phyloP scores from a whole-genome alignment of 2,329 filamentous ascomycete species.

The Torrubiellomyces zombiae region DNA sequence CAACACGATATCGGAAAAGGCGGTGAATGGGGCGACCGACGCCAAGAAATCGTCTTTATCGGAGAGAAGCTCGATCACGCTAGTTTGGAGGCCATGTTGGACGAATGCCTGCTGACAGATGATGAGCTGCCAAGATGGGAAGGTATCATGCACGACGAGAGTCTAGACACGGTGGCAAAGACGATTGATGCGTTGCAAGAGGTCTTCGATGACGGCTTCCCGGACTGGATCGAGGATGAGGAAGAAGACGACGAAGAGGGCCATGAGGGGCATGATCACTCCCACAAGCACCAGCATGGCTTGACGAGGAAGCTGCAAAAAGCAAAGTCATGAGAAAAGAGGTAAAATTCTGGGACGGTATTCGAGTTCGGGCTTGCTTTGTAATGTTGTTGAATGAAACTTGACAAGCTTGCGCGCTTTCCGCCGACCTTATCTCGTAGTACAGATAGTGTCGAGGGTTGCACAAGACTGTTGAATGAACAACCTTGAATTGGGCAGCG shows the following conservation, averaged over 20 bases:
- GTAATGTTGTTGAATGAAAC: no score
- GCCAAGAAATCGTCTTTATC: slow-evolving; percentile 60
- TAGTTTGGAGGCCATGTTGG: slow-evolving; percentile 34
- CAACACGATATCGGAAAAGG: slow-evolving; percentile 32
- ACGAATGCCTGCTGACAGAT: slow-evolving; percentile 45
- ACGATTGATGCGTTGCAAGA: slow-evolving; percentile 29
- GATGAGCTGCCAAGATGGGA: slow-evolving; percentile 38
- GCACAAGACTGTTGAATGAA: no score
- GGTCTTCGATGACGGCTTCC: slow-evolving; percentile 42
- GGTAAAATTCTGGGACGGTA: no score
- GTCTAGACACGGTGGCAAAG: slow-evolving; percentile 15
- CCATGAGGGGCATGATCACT: slow-evolving; percentile 7
- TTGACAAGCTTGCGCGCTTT: no score
- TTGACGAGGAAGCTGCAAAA: neutral
- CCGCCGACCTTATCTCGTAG: no score
- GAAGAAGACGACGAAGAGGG: slow-evolving; percentile 18
- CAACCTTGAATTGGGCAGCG: no score
- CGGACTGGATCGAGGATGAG: slow-evolving; percentile 33
- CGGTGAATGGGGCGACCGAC: slow-evolving; percentile 50
- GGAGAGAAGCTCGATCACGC: slow-evolving; percentile 43
- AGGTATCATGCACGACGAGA: slow-evolving; percentile 28
- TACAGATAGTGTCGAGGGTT: no score
- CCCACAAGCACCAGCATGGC: slow-evolving; percentile 1
- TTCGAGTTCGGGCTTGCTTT: no score
- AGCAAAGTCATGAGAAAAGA: neutral